These are phyloP conservation scores for Sutorius australiensis DNA, from an alignment of 768 basidiomycete genomes.

Conservation along the genomic window DNA sequence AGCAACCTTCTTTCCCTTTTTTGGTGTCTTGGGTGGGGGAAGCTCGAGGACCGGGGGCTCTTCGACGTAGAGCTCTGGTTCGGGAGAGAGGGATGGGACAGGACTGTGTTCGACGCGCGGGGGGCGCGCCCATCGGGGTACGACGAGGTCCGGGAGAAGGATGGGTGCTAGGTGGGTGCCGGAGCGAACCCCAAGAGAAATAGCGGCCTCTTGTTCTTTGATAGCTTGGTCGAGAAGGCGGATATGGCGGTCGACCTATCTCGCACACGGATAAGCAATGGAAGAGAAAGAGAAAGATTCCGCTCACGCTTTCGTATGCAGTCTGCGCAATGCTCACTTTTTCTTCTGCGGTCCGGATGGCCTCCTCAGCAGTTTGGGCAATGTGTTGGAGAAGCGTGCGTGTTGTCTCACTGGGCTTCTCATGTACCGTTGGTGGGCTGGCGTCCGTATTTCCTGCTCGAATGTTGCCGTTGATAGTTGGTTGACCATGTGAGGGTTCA, in stretches of 20 bases:
- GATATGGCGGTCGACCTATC: constrained; percentile 75
- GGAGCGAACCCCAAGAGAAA: constrained; percentile 49
- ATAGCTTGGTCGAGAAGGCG: constrained; percentile 75
- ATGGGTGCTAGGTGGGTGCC: constrained; percentile 53
- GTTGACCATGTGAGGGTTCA: background rate
- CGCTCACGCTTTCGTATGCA: constrained; percentile 62
- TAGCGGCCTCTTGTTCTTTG: constrained; percentile 53
- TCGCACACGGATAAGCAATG: background rate
- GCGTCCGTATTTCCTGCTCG: background rate
- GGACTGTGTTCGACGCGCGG: constrained; percentile 43
- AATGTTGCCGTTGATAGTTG: background rate
- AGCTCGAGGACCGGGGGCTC: constrained; percentile 10
- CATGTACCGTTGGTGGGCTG: background rate
- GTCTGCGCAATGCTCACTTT: constrained; percentile 74
- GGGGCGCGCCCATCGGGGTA: constrained; percentile 51
- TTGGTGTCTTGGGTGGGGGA: constrained; percentile 15
- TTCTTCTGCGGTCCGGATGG: constrained; percentile 65
- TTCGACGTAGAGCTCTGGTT: constrained; percentile 20
- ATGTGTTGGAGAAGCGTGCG: constrained; percentile 54
- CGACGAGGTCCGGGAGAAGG: constrained; percentile 58
- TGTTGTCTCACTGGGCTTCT: constrained; percentile 35
- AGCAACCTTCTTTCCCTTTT: constrained; percentile 23
- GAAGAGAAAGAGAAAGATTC: background rate
- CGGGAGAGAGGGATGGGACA: constrained; percentile 34
- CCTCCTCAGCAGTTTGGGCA: constrained; percentile 56